These are phyloP conservation scores for Vitis labrusca DNA, from an alignment of 164 flowering plant species.

Conservation along the genomic window DNA sequence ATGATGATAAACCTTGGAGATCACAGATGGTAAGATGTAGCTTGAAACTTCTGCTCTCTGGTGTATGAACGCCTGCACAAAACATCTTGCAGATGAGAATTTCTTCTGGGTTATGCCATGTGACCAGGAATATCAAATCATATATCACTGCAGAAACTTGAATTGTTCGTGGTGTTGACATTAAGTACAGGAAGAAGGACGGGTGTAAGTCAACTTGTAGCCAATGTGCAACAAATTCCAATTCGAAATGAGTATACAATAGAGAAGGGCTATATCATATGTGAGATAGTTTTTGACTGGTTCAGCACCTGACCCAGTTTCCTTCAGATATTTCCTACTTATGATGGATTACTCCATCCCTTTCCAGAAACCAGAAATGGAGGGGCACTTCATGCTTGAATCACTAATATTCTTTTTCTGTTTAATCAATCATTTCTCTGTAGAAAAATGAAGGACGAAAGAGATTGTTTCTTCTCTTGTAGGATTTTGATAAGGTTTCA, in stretches of 20 bases:
- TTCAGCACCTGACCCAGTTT: background rate
- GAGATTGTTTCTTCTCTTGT: too few relatives aligned
- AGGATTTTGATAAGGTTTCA: too few relatives aligned
- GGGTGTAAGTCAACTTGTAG: background rate
- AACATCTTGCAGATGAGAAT: too few relatives aligned
- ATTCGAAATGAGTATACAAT: background rate
- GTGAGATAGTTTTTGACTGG: background rate
- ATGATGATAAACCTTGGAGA: conserved; percentile 13
- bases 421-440: too few relatives aligned
- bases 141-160: background rate
- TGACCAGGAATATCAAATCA: background rate
- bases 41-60: conserved; percentile 17
- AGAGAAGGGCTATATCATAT: background rate
- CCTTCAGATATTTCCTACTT: background rate
- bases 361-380: background rate
- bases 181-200: background rate
- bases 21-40: conserved; percentile 17
- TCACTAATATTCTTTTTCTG: background rate
- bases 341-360: background rate
- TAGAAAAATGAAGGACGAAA: too few relatives aligned
- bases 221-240: background rate
- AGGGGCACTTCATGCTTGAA: background rate
- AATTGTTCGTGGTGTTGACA: background rate
- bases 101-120: background rate
- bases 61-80: background rate